These are phyloP conservation scores for Moelleriella libera DNA, from an alignment of 2,329 filamentous ascomycete species.

Conservation along the genomic window DNA sequence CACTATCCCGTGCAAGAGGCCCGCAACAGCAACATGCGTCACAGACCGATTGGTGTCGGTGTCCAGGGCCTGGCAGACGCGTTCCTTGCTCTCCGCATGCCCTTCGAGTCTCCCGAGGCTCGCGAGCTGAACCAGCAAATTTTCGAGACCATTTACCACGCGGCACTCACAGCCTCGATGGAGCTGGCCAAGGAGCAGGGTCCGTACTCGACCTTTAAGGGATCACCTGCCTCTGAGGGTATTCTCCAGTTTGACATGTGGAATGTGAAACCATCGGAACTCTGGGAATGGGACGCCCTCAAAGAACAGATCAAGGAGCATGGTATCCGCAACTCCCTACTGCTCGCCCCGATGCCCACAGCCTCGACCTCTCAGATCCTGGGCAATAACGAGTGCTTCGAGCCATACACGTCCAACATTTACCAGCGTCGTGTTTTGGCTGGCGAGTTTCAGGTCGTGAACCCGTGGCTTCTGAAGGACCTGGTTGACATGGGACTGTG, in stretches of 20 bases:
- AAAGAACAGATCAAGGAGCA: constrained; percentile 87
- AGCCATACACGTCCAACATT: constrained; percentile 99
- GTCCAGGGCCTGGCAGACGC: constrained; percentile 96
- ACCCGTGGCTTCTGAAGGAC: constrained; percentile 96
- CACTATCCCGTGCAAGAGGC: constrained; percentile 96
- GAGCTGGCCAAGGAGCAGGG: constrained; percentile 75
- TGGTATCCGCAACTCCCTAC: constrained; percentile 87
- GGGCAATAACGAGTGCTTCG: constrained; percentile 98
- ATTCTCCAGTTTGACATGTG: constrained; percentile 99
- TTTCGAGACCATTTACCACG: constrained; percentile 99
- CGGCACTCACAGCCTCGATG: constrained; percentile 76
- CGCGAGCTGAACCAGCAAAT: constrained; percentile 93
- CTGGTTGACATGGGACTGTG: constrained; percentile 95
- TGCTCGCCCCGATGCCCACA: constrained; percentile 95
- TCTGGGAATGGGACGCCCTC: constrained; percentile 90
- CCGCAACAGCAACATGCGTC: constrained; percentile 90
- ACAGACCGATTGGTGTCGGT: constrained; percentile 89
- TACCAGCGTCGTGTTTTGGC: constrained; percentile 96
- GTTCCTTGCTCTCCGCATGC: constrained; percentile 91
- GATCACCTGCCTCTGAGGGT: constrained; percentile 86
- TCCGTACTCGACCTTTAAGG: constrained; percentile 79
- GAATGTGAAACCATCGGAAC: constrained; percentile 80
- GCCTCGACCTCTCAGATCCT: constrained; percentile 95
- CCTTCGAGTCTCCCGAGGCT: constrained; percentile 92
- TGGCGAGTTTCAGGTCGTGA: constrained; percentile 98